Evolutionary conservation across 1,139 yeast genomes (phyloP), one percentile per base, ranked within the genome.

Genomic region (Pichia sp.): DNA sequence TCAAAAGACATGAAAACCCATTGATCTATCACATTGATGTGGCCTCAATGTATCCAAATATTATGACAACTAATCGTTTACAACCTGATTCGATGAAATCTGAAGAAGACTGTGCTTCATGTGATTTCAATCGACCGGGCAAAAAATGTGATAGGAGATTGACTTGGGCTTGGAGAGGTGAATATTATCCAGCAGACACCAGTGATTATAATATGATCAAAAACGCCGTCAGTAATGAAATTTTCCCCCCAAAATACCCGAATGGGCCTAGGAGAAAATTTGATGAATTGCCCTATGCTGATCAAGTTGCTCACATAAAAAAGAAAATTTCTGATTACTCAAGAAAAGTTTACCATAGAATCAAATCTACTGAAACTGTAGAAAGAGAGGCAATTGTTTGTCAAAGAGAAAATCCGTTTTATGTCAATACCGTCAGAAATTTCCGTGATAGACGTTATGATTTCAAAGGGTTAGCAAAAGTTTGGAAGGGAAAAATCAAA

Each of bases 151-250:
- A 92, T 56, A 72, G 98, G 60, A 69, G 94, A 49, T 67, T 94
- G 47, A 87, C 92, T 0, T 94, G 99, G 99, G 75, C 96, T 4
- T 94, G 99, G 98, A 80, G 98, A 69, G 99, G 97, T 46, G 98
- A 94, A 57, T 94, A 73, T 56, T 84, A 72, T 53, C 98, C 98
- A 0, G 88, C 97, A 0, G 83, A 86, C 60, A 81, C 80, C 77
- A 88, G 85, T 56, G 98, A 94, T 58, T 92, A 92, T 60, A 77
- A 82, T 49, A 85, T 90, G 95, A 80, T 92, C 43, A 85, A 85
- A 60, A 74, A 94, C 59, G 83, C 95, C 0, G 65, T 92, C 34
- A 86, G 83, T 54, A 79, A 77, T 55, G 97, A 92, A 61, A 67
- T 73, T 0, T 88, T 88, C 55, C 90, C 95, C 0, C 75, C 81